Percentiles rank a stretch among this genome's conserved stretches.
Evolutionary conservation across 1,139 yeast genomes (phyloP).

Genomic region (Yamadazyma mexicana): DNA sequence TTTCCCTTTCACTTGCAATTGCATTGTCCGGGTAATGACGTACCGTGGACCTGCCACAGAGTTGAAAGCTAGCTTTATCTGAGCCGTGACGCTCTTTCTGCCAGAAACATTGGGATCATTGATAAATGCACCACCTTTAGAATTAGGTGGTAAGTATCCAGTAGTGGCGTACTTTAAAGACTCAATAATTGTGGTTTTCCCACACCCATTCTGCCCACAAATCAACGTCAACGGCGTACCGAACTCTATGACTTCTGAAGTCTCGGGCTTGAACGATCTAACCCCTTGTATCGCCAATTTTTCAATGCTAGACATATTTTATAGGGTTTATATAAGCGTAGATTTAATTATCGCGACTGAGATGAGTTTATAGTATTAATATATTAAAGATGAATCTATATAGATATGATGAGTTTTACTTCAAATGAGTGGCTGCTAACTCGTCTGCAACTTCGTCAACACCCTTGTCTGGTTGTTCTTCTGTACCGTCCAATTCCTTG

Average conservation of each 20-base stretch:
- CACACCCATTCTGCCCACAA: slow-evolving; percentile 96
- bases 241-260: slow-evolving; percentile 84
- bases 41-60: slow-evolving; percentile 73
- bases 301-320: slow-evolving; percentile 65
- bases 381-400: background rate
- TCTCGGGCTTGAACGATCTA: slow-evolving; percentile 82
- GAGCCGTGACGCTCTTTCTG: slow-evolving; percentile 79
- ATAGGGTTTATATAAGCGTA: background rate
- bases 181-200: slow-evolving; percentile 97
- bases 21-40: slow-evolving; percentile 87
- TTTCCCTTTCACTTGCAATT: slow-evolving; percentile 55
- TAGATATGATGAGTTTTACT: slow-evolving; percentile 13
- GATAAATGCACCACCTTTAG: slow-evolving; percentile 94
- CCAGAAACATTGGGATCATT: slow-evolving; percentile 88
- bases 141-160: slow-evolving; percentile 93
- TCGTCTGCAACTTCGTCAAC: slow-evolving; percentile 65
- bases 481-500: slow-evolving; percentile 47
- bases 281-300: slow-evolving; percentile 88
- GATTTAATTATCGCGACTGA: too few relatives aligned
- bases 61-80: slow-evolving; percentile 82
- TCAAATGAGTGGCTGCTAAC: slow-evolving; percentile 54
- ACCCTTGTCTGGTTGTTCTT: slow-evolving; percentile 32
- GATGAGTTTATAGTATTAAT: background rate
- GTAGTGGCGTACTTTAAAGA: slow-evolving; percentile 93
- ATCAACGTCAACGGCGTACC: slow-evolving; percentile 89